phyloP scores from a whole-genome alignment of 83 land plant species.

The Isoetes engelmannii region DNA sequence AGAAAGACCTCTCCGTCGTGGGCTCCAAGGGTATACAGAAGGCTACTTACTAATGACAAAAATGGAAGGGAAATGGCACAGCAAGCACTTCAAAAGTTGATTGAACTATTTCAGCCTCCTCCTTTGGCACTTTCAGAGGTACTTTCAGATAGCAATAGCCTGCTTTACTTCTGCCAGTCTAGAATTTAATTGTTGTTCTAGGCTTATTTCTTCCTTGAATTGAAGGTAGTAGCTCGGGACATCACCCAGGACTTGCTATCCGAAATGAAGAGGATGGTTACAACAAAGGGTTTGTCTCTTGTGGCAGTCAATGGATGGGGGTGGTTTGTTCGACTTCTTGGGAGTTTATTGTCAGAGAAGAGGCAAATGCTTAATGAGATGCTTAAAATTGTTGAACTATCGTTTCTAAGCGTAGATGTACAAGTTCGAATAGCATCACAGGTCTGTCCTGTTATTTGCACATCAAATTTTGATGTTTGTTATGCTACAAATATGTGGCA shows the following conservation, averaged over 20 bases:
- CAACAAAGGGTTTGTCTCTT: constrained; percentile 13
- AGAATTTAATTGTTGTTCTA: background rate
- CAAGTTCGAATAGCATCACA: constrained; percentile 53
- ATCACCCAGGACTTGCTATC: constrained; percentile 39
- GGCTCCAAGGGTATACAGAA: constrained; percentile 8
- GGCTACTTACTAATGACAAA: background rate
- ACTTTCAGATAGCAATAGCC: too few relatives aligned
- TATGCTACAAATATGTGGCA: background rate
- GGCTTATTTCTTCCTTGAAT: background rate
- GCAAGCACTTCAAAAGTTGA: background rate
- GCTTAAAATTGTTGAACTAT: constrained; percentile 49
- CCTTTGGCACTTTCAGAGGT: constrained; percentile 7
- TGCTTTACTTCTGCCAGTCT: background rate
- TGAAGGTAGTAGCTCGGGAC: constrained; percentile 32
- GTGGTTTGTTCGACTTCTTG: constrained; percentile 50
- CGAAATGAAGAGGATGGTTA: constrained; percentile 35
- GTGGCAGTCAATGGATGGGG: constrained; percentile 49
- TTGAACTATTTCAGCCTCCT: background rate
- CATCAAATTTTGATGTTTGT: background rate
- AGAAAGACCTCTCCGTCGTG: background rate
- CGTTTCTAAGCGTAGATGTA: constrained; percentile 44
- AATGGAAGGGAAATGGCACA: constrained; percentile 2
- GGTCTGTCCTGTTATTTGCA: constrained; percentile 20
- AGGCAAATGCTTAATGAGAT: constrained; percentile 45
- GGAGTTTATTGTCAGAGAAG: constrained; percentile 26